These are phyloP conservation scores for Verticillium albo-atrum DNA, from an alignment of 2,329 filamentous ascomycete genomes.

Conservation along the genomic window DNA sequence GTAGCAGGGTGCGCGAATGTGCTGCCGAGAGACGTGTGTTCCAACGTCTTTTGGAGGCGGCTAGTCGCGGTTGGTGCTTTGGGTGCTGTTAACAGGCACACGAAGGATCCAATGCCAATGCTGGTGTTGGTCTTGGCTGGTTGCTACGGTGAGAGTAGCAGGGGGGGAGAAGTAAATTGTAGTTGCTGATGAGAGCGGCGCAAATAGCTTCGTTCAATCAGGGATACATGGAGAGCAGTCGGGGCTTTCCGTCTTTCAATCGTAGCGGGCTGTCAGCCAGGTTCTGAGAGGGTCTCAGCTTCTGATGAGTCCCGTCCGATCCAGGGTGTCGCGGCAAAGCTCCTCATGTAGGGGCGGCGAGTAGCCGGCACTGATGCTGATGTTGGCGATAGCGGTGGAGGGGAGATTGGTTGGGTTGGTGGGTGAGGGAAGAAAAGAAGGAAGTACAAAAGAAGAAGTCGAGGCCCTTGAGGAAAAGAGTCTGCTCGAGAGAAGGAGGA, in stretches of 20 bases:
- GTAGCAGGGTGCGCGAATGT: background rate
- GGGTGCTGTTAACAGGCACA: background rate
- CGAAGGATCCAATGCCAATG: background rate
- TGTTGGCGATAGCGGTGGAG: background rate
- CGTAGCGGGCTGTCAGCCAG: constrained; percentile 1
- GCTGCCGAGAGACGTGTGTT: background rate
- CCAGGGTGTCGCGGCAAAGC: background rate
- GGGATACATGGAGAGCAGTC: background rate
- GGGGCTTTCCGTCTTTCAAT: background rate
- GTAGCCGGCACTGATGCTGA: background rate
- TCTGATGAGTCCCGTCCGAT: constrained; percentile 1
- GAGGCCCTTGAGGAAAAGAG: constrained; percentile 1
- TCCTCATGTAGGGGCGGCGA: constrained; percentile 1
- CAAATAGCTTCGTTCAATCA: background rate
- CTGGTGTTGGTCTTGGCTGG: background rate
- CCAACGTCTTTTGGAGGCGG: constrained; percentile 1
- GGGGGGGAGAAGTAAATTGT: background rate
- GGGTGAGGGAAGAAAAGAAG: background rate
- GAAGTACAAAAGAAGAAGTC: background rate
- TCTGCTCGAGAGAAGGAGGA: constrained; percentile 1
- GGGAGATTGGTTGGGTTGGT: background rate
- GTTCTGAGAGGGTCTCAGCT: constrained; percentile 1
- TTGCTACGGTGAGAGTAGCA: constrained; percentile 1
- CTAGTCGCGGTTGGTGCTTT: background rate
- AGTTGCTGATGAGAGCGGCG: background rate